phyloP scores from a whole-genome alignment of 306 rosid species.

The Dalbergia oliveri region DNA sequence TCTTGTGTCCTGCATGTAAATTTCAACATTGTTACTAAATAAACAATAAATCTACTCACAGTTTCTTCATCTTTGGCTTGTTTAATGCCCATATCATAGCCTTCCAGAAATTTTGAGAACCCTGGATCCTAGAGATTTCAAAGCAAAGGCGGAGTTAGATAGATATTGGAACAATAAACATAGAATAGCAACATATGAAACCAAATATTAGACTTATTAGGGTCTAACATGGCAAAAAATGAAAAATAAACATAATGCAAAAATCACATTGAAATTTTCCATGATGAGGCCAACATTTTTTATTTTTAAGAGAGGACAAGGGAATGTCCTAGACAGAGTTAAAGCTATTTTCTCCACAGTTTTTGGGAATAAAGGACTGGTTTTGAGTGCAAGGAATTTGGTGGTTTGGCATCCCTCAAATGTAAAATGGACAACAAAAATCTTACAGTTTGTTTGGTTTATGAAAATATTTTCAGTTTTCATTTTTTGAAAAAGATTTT shows the following conservation, averaged over 20 bases:
- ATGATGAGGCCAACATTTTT: slow-evolving; percentile 4
- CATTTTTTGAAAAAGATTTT: too few species aligned
- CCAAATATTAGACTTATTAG: slow-evolving; percentile 12
- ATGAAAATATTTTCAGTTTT: too few species aligned
- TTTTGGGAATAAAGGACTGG: not conserved
- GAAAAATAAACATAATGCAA: not conserved
- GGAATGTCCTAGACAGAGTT: not conserved
- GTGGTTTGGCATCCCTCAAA: not conserved
- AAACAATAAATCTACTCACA: slow-evolving; percentile 61
- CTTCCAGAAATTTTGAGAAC: slow-evolving; percentile 68
- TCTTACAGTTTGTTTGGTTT: too few species aligned
- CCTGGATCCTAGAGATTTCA: slow-evolving; percentile 71
- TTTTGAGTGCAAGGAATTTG: slow-evolving; percentile 7
- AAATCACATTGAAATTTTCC: not conserved
- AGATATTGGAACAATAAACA: slow-evolving; percentile 39
- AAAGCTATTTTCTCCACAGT: slow-evolving; percentile 14
- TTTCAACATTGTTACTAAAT: slow-evolving; percentile 21
- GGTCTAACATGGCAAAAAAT: slow-evolving; percentile 5
- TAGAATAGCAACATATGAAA: slow-evolving; percentile 1
- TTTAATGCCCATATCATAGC: slow-evolving; percentile 49
- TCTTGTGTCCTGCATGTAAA: not conserved
- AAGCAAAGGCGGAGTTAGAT: slow-evolving; percentile 39
- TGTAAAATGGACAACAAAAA: not conserved
- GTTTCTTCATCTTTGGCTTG: slow-evolving; percentile 53
- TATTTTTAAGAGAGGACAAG: not conserved